Conservation (phyloP, 2,329 filamentous ascomycete species). For the Aspergillus persii region DNA sequence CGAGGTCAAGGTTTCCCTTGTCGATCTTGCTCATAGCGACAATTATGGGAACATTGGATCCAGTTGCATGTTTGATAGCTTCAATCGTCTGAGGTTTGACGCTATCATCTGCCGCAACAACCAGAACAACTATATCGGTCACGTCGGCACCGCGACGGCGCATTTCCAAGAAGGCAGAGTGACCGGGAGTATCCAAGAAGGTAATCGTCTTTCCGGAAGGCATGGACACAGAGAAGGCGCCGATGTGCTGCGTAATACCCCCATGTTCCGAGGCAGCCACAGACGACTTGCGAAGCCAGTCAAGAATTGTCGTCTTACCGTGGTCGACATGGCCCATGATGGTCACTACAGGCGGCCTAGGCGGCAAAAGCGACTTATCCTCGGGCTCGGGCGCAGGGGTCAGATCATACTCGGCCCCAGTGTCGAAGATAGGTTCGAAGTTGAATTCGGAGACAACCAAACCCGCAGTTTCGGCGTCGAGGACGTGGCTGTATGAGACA, state of each 20-base stretch:
- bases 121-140: slow-evolving; percentile 93
- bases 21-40: slow-evolving; percentile 98
- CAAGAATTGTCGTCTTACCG: slow-evolving; percentile 93
- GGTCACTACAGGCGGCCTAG: slow-evolving; percentile 87
- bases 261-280: slow-evolving; percentile 89
- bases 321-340: slow-evolving; percentile 99
- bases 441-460: slow-evolving; percentile 91
- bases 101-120: slow-evolving; percentile 94
- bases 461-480: slow-evolving; percentile 86
- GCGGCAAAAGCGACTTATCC: slow-evolving; percentile 66
- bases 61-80: slow-evolving; percentile 87
- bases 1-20: slow-evolving; percentile 75
- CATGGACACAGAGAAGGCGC: slow-evolving; percentile 89
- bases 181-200: slow-evolving; percentile 93
- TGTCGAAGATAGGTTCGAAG: slow-evolving; percentile 76
- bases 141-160: slow-evolving; percentile 91
- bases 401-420: slow-evolving; percentile 63
- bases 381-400: slow-evolving; percentile 65
- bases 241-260: slow-evolving; percentile 97
- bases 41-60: slow-evolving; percentile 87
- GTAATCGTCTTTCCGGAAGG: slow-evolving; percentile 86
- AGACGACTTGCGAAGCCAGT: slow-evolving; percentile 89
- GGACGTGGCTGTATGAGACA: slow-evolving; percentile 74
- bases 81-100: slow-evolving; percentile 97
- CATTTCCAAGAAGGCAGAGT: slow-evolving; percentile 95